A percentile compares a stretch with the other conserved stretches of the same genome.
Conservation (phyloP, 768 basidiomycete species). For the Psilocybe azurescens region DNA sequence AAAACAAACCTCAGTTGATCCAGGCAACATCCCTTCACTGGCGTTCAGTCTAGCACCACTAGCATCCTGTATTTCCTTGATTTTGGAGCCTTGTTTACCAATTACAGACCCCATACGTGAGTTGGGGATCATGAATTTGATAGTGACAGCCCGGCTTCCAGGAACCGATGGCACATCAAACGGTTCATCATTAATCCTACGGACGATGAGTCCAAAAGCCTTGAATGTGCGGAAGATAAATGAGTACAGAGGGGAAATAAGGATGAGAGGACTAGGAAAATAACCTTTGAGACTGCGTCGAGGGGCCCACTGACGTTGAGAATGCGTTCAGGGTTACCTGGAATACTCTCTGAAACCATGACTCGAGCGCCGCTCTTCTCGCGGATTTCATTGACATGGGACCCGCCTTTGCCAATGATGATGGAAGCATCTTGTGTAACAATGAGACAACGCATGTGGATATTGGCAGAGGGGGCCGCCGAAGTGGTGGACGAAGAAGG, state of each 20-base stretch:
- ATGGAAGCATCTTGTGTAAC: conserved; percentile 99
- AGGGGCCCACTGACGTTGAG: conserved; percentile 95
- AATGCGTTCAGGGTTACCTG: conserved; percentile 99
- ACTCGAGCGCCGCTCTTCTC: conserved; percentile 97
- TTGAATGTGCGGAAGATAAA: conserved; percentile 33
- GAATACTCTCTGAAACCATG: conserved; percentile 97
- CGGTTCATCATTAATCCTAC: conserved; percentile 98
- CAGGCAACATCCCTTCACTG: conserved; percentile 97
- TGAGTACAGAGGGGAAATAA: conserved; percentile 9
- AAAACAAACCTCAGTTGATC: conserved; percentile 90
- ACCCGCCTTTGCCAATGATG: conserved; percentile 95
- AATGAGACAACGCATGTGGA: conserved; percentile 97
- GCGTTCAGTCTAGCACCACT: conserved; percentile 96
- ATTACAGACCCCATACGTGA: conserved; percentile 99
- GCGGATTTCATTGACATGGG: conserved; percentile 97
- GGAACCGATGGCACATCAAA: conserved; percentile 98
- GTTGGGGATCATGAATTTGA: conserved; percentile 99
- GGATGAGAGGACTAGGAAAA: conserved; percentile 26
- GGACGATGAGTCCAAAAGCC: conserved; percentile 99
- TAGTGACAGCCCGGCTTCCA: conserved; percentile 97
- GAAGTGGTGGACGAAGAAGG: conserved; percentile 50
- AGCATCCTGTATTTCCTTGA: conserved; percentile 99
- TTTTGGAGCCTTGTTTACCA: conserved; percentile 96
- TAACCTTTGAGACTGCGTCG: conserved; percentile 97
- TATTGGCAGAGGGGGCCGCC: conserved; percentile 71